These are phyloP conservation scores for Fraxinus excelsior DNA, from an alignment of 257 asterid genomes.

Conservation along the genomic window DNA sequence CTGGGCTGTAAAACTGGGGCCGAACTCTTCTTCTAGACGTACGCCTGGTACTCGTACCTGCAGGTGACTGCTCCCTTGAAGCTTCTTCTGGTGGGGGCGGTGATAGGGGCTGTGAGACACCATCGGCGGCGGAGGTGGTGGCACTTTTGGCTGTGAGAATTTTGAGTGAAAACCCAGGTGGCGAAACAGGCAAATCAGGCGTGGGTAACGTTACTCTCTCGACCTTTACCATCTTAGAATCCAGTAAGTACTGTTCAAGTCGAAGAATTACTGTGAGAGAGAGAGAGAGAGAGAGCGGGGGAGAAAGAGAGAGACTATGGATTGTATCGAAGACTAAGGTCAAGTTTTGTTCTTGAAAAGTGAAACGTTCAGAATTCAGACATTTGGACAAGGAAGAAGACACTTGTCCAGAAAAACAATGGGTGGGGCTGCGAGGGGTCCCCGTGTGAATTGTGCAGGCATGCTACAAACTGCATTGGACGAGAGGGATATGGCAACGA, in stretches of 20 bases:
- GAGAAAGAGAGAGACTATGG: not conserved
- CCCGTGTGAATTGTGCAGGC: too few relatives aligned
- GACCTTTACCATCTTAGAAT: conserved; percentile 1
- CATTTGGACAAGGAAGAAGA: not conserved
- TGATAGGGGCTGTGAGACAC: not conserved
- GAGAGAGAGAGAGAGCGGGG: not conserved
- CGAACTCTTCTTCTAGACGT: not conserved
- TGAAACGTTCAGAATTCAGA: not conserved
- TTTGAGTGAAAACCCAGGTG: not conserved
- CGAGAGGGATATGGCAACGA: not conserved
- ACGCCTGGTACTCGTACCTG: not conserved
- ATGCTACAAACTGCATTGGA: not conserved
- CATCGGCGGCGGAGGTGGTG: not conserved
- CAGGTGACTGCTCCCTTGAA: not conserved
- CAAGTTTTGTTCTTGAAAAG: not conserved
- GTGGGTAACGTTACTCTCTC: not conserved
- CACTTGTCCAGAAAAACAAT: not conserved
- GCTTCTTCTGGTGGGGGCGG: not conserved
- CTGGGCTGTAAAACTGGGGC: not conserved
- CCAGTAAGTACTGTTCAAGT: not conserved
- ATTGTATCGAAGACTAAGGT: not conserved
- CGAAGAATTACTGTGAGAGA: not conserved
- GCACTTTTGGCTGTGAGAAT: not conserved
- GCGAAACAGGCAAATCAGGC: not conserved
- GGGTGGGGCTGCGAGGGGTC: not conserved